phyloP scores from a whole-genome alignment of 2,329 filamentous ascomycete species.

The Zasmidium cellare region DNA sequence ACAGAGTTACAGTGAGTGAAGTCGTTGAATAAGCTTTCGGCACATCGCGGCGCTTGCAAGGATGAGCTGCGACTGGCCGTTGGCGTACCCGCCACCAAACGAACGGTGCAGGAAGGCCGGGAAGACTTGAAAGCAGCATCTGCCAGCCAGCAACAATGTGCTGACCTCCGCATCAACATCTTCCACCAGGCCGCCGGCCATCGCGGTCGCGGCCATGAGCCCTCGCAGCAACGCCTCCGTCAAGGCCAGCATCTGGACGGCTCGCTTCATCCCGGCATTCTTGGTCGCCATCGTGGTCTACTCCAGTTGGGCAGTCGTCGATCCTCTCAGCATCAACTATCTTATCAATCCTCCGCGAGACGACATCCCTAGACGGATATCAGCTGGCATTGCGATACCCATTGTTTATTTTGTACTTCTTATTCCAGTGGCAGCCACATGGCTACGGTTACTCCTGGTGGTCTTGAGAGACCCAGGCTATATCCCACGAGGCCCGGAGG shows the following conservation, averaged over 20 bases:
- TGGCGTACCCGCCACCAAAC: not conserved
- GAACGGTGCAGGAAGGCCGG: not conserved
- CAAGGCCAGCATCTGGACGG: conserved; percentile 25
- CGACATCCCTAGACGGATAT: conserved; percentile 41
- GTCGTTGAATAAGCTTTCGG: too few relatives aligned
- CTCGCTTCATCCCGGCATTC: conserved; percentile 30
- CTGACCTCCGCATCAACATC: not conserved
- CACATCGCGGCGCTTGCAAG: not conserved
- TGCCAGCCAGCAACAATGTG: not conserved
- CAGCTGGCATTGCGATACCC: conserved; percentile 68
- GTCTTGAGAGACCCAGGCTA: conserved; percentile 73
- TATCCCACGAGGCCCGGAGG: conserved; percentile 60
- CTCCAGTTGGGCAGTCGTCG: conserved; percentile 32
- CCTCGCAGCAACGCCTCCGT: conserved; percentile 21
- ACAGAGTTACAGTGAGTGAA: too few relatives aligned
- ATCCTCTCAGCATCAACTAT: conserved; percentile 63
- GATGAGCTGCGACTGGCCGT: not conserved
- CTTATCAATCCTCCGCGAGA: conserved; percentile 55
- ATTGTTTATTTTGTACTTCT: conserved; percentile 73
- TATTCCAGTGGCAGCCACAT: conserved; percentile 64
- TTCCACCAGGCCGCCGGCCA: not conserved
- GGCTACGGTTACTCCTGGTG: conserved; percentile 68
- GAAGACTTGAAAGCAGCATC: not conserved
- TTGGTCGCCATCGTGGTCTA: conserved; percentile 32
- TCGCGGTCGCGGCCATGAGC: conserved; percentile 10